Evolutionary conservation across 441 rosid species (phyloP).

Genomic region (Populus hybrid): DNA sequence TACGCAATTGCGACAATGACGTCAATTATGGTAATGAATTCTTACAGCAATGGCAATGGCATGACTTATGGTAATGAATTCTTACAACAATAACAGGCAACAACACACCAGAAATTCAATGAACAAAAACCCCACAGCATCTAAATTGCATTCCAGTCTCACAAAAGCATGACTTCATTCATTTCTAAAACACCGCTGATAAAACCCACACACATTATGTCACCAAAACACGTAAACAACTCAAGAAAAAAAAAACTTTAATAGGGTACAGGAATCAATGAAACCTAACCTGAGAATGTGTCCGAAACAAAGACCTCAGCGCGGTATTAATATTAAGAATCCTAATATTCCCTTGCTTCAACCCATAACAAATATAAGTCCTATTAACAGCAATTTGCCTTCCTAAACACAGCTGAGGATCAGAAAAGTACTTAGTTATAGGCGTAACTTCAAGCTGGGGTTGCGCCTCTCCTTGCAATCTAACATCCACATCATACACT

Average conservation of each 20-base stretch:
- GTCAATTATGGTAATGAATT: neutral
- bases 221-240: neutral
- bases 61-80: too few species aligned
- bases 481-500: slow-evolving; percentile 47
- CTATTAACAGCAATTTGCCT: slow-evolving; percentile 72
- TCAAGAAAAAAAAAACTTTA: neutral
- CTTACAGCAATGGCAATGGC: neutral
- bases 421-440: slow-evolving; percentile 69
- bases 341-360: slow-evolving; percentile 72
- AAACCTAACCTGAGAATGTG: slow-evolving; percentile 64
- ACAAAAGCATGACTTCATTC: neutral
- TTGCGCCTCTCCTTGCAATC: slow-evolving; percentile 61
- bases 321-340: slow-evolving; percentile 80
- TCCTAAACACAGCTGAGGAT: slow-evolving; percentile 72
- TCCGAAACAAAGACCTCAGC: slow-evolving; percentile 63
- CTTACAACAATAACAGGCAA: neutral
- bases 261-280: neutral
- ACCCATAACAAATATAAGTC: slow-evolving; percentile 65
- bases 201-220: neutral
- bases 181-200: neutral
- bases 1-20: neutral
- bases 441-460: slow-evolving; percentile 87
- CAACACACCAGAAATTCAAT: neutral
- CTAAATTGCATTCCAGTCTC: neutral
- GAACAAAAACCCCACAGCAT: neutral